These are phyloP conservation scores for Oryza officinalis DNA, from an alignment of 176 grass and related monocot genomes.

Conservation along the genomic window DNA sequence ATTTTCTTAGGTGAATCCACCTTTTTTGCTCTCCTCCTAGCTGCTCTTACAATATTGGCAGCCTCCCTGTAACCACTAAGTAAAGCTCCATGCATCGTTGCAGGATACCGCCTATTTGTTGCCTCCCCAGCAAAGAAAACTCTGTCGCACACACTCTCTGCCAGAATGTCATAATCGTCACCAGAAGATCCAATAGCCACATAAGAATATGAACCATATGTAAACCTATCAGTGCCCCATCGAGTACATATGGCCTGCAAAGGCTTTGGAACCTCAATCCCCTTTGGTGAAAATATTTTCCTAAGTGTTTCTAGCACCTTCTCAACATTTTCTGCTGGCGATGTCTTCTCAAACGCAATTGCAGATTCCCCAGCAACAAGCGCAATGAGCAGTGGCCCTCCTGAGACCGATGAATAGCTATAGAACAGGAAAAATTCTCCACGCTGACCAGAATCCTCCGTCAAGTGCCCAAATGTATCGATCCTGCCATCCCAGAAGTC, in stretches of 20 bases:
- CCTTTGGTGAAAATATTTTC: constrained; percentile 86
- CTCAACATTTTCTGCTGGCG: constrained; percentile 63
- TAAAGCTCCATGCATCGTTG: constrained; percentile 97
- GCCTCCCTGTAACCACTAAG: constrained; percentile 95
- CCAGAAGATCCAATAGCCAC: constrained; percentile 85
- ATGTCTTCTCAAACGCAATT: constrained; percentile 71
- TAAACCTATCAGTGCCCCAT: constrained; percentile 87
- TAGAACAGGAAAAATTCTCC: constrained; percentile 97
- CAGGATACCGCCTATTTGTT: constrained; percentile 89
- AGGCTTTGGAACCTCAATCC: constrained; percentile 81
- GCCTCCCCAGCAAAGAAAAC: constrained; percentile 98
- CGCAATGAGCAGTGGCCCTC: constrained; percentile 85
- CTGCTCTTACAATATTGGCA: constrained; percentile 81
- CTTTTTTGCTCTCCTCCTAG: constrained; percentile 60
- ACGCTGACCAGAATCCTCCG: constrained; percentile 64
- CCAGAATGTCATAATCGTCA: constrained; percentile 97
- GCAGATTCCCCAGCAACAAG: constrained; percentile 97
- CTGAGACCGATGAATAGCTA: constrained; percentile 92
- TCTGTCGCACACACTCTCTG: constrained; percentile 74
- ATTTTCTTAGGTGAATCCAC: constrained; percentile 33
- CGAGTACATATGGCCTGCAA: constrained; percentile 89
- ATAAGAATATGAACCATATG: constrained; percentile 94
- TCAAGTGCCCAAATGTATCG: constrained; percentile 97
- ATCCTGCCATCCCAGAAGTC: constrained; percentile 89
- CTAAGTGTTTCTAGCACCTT: constrained; percentile 73